Percentiles rank a stretch among this genome's conserved stretches.
Evolutionary conservation across 352 stramenopile genomes (phyloP).

Genomic region (Globisporangium acanthophoron): DNA sequence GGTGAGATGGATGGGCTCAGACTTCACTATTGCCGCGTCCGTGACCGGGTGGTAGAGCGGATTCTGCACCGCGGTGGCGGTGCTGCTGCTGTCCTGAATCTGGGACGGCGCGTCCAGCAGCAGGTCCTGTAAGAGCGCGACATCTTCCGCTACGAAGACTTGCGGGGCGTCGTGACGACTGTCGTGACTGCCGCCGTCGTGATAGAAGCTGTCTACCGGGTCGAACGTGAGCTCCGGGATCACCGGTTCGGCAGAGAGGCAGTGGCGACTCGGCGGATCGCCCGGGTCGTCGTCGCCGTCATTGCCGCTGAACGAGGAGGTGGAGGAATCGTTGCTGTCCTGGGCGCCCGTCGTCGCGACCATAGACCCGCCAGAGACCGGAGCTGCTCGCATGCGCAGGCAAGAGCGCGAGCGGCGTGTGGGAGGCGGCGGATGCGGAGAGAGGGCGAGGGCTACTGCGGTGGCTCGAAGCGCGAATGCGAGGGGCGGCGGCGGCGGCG

Average conservation of each 20-base stretch:
- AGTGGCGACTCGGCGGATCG: background rate
- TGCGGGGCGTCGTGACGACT: background rate
- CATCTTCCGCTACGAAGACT: conserved; percentile 8
- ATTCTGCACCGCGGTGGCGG: background rate
- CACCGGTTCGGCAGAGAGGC: background rate
- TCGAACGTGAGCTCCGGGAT: background rate
- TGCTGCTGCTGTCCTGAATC: background rate
- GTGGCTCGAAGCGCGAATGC: background rate
- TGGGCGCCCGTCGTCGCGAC: background rate
- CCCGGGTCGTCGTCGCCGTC: conserved; percentile 7
- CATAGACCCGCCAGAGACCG: conserved; percentile 1
- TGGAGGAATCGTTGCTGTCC: background rate
- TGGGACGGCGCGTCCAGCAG: conserved; percentile 4
- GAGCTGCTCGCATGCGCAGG: conserved; percentile 4
- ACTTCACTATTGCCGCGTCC: background rate
- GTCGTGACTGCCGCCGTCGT: background rate
- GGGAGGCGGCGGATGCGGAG: too few relatives aligned
- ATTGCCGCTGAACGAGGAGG: background rate
- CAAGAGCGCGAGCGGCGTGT: background rate
- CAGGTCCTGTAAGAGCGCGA: conserved; percentile 10
- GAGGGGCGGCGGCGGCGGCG: too few relatives aligned
- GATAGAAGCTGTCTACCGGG: background rate
- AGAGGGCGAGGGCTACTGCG: background rate
- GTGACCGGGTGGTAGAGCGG: too few relatives aligned
- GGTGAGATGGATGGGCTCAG: background rate